Base-by-base conservation (phyloP, 257 asterid species). In the Gentiana straminea region DNA sequence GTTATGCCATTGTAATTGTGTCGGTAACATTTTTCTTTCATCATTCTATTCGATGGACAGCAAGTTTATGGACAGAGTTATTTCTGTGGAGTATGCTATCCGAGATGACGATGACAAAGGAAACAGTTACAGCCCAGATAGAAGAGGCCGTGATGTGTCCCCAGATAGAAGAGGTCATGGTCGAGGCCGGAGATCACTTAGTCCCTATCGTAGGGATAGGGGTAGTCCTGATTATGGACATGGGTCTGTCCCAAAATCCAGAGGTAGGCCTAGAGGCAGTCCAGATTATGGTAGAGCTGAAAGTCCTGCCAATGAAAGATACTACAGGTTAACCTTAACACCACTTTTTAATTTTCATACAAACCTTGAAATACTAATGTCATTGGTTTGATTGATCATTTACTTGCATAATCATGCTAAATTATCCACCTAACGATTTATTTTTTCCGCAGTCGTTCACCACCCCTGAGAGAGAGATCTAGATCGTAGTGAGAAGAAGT, bases 151-250 rank as follows among this genome's bases (percentile, higher is more conserved):
- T 57, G 89, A 81, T 49, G 73, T 74, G 64, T 88, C 93, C 51
- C 94, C 90, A 12, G 46, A 41, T 10, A 75, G 73, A 54, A 77
- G 87, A 72, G 79, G 88, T 68, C 62, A 82, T 70, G 88, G 73
- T 57, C 63, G 80, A 34, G 79, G 52, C 12, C 24, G 24, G 24
- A 72, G 83, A 51, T 84, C 92, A 57, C 81, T 77, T 41, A 80
- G 88, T 61, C 92, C 89, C 10, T 68, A 70, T 61, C 72, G 76
- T 38, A 74, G 94, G 68, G 89, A 78, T 63, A 73, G 94, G 66
- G 89, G 65, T 15, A 86, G 94, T 68, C 92, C 94, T 32, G 89
- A 81, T 62, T 86, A 84, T 70, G 90, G 90, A 3, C 81, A 72
- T 50, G 79, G 81, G n/a, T 70, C 64, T 36, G 78, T 69, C 41